Percentiles rank a stretch among this genome's conserved stretches.
Evolutionary conservation across 345 rosid species (phyloP).

Genomic region (Salix arbutifolia): DNA sequence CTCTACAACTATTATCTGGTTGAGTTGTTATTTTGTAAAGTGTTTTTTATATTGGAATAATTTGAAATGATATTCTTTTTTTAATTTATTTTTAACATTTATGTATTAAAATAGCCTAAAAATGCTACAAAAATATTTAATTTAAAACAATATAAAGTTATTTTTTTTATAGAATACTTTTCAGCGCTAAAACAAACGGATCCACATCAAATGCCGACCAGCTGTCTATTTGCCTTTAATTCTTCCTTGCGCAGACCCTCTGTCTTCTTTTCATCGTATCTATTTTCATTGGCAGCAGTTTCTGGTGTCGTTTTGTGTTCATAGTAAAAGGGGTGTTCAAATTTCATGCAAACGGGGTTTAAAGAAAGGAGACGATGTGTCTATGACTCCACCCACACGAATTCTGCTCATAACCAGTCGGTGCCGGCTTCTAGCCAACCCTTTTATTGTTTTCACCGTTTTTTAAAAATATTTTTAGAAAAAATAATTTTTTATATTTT

Average conservation of each 20-base stretch:
- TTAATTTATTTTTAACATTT: too few species aligned
- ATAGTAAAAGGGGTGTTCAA: background rate
- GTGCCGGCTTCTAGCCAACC: conserved; percentile 6
- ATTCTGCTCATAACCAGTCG: conserved; percentile 3
- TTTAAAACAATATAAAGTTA: too few species aligned
- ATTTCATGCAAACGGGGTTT: background rate
- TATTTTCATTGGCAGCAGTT: background rate
- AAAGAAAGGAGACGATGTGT: background rate
- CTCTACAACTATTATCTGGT: too few species aligned
- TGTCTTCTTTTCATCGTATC: background rate
- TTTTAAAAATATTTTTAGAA: too few species aligned
- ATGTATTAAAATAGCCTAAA: too few species aligned
- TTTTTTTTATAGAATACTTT: too few species aligned
- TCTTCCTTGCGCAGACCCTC: background rate
- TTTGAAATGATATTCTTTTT: too few species aligned
- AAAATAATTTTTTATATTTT: too few species aligned
- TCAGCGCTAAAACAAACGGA: too few species aligned
- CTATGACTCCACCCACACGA: background rate
- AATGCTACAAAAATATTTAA: too few species aligned
- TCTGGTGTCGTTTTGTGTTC: background rate
- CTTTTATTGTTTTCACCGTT: background rate
- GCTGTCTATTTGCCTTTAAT: background rate
- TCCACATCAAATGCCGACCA: background rate
- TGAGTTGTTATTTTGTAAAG: too few species aligned
- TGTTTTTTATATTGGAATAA: too few species aligned